phyloP scores from a whole-genome alignment of 2,329 filamentous ascomycete species.

The Aspergillus ruber region DNA sequence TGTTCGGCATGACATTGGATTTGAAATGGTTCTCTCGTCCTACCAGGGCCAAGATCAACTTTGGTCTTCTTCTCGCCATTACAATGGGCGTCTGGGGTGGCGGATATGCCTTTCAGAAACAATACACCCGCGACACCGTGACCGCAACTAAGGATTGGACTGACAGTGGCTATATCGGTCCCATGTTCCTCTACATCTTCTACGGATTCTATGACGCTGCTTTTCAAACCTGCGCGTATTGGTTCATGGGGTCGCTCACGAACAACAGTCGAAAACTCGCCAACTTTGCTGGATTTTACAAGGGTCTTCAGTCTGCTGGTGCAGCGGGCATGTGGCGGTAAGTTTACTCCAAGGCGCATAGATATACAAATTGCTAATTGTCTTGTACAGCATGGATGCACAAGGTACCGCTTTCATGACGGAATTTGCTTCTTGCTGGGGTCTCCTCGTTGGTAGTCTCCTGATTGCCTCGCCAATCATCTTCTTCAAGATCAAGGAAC shows the following conservation, averaged over 20 bases:
- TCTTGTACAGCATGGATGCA: constrained; percentile 60
- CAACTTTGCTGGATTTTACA: constrained; percentile 88
- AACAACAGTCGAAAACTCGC: constrained; percentile 89
- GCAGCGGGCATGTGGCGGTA: constrained; percentile 53
- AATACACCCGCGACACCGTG: constrained; percentile 47
- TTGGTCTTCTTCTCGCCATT: constrained; percentile 56
- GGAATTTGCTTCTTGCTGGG: constrained; percentile 73
- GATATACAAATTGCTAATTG: constrained; percentile 6
- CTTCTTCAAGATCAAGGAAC: constrained; percentile 71
- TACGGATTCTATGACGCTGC: constrained; percentile 84
- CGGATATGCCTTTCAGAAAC: constrained; percentile 68
- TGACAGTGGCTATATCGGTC: constrained; percentile 61
- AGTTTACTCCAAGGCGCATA: constrained; percentile 11
- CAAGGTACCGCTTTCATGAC: constrained; percentile 58
- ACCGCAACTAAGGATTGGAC: constrained; percentile 55
- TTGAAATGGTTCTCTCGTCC: constrained; percentile 53
- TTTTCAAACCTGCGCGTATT: constrained; percentile 89
- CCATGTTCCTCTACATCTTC: constrained; percentile 85
- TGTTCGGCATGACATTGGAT: constrained; percentile 69
- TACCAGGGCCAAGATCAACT: constrained; percentile 59
- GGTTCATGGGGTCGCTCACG: constrained; percentile 89
- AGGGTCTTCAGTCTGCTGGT: constrained; percentile 82
- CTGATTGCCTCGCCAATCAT: constrained; percentile 74
- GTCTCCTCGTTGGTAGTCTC: constrained; percentile 64
- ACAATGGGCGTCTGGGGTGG: constrained; percentile 79